Conservation (phyloP, 176 grass and related monocot species). For the Thinopyrum elongatum region DNA sequence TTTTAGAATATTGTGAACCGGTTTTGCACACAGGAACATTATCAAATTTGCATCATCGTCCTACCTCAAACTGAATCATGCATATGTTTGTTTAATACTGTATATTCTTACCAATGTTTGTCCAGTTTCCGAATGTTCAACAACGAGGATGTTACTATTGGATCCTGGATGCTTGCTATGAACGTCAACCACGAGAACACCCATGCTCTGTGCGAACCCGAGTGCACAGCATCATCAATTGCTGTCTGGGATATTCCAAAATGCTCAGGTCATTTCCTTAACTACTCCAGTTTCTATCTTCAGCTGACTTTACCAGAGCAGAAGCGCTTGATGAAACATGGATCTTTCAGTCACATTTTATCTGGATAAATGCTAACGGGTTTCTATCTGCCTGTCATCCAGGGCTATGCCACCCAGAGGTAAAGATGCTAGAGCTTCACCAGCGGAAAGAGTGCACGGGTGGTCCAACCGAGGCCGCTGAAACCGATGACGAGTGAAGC, state of each 20-base stretch:
- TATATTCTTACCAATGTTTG: slow-evolving; percentile 17
- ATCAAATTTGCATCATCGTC: neutral
- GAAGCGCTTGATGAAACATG: neutral
- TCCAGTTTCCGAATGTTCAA: slow-evolving; percentile 98
- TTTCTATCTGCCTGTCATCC: neutral
- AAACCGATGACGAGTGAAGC: slow-evolving; percentile 42
- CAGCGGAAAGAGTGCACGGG: slow-evolving; percentile 74
- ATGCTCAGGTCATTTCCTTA: slow-evolving; percentile 82
- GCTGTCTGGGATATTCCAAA: slow-evolving; percentile 99
- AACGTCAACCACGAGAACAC: slow-evolving; percentile 96
- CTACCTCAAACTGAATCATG: neutral
- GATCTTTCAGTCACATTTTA: neutral
- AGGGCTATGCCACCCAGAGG: slow-evolving; percentile 89
- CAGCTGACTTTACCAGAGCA: neutral
- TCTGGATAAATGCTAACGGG: slow-evolving; percentile 17
- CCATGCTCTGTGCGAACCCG: slow-evolving; percentile 70
- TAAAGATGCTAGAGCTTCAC: slow-evolving; percentile 95
- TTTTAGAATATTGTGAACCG: neutral
- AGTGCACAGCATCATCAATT: slow-evolving; percentile 78
- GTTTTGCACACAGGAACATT: neutral
- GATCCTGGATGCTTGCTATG: slow-evolving; percentile 99
- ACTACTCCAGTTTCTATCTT: slow-evolving; percentile 8
- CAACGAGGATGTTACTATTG: slow-evolving; percentile 97
- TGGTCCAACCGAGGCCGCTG: slow-evolving; percentile 41
- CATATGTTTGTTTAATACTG: neutral